Conservation (phyloP, 1,284 basidiomycete genomes). For the Apiotrichum siamense region DNA sequence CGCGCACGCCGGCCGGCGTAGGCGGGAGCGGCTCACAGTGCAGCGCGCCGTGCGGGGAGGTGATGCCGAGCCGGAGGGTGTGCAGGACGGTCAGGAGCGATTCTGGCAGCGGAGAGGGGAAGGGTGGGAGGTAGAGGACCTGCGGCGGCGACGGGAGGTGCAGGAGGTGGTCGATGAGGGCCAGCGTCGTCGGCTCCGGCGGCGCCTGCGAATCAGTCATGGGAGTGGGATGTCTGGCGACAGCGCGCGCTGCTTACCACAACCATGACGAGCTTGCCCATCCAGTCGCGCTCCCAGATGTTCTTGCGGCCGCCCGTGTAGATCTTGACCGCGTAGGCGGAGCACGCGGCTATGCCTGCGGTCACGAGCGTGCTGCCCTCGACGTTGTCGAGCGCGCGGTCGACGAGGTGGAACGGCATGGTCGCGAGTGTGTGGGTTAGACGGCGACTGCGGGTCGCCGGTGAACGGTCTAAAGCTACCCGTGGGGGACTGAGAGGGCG, state of each 20-base stretch:
- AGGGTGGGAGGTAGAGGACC: constrained; percentile 44
- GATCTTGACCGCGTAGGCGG: constrained; percentile 26
- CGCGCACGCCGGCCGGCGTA: constrained; percentile 31
- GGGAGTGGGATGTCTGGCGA: not conserved
- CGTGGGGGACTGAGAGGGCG: too few species aligned
- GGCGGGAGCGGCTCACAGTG: constrained; percentile 43
- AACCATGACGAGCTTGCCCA: constrained; percentile 45
- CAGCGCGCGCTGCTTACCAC: constrained; percentile 41
- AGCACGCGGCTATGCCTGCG: constrained; percentile 20
- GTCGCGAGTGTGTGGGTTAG: not conserved
- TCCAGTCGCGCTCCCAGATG: constrained; percentile 48
- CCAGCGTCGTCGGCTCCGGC: constrained; percentile 39
- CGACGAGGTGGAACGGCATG: constrained; percentile 35
- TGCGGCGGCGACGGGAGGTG: constrained; percentile 45
- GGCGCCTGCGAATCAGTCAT: constrained; percentile 28
- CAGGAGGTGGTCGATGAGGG: constrained; percentile 39
- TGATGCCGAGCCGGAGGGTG: constrained; percentile 34
- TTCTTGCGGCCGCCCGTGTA: constrained; percentile 37
- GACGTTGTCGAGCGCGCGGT: constrained; percentile 19
- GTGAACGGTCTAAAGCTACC: too few species aligned
- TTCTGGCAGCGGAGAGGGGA: constrained; percentile 38
- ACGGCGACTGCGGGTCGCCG: not conserved
- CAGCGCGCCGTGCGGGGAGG: constrained; percentile 36
- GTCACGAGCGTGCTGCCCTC: constrained; percentile 18
- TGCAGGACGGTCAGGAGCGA: constrained; percentile 42